phyloP scores from a whole-genome alignment of 768 basidiomycete species.

The Myochromella boudieri region DNA sequence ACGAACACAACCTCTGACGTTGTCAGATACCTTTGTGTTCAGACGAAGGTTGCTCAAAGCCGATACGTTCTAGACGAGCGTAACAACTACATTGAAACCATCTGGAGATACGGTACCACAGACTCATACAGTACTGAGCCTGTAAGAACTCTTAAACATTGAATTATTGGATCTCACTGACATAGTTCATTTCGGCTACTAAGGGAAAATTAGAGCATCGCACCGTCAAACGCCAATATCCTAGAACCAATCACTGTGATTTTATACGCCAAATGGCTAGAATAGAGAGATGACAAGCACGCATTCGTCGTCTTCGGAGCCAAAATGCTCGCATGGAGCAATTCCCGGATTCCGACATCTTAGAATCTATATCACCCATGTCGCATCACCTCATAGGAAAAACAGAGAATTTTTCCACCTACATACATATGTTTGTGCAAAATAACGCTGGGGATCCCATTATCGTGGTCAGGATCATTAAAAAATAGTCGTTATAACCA shows the following conservation, averaged over 20 bases:
- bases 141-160: slow-evolving; percentile 1
- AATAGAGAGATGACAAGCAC: slow-evolving; percentile 1
- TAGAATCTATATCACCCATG: background rate
- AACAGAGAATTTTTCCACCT: background rate
- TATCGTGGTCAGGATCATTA: background rate
- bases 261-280: background rate
- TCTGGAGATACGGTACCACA: slow-evolving; percentile 9
- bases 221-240: slow-evolving; percentile 5
- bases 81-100: slow-evolving; percentile 12
- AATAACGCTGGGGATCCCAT: background rate
- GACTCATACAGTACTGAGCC: slow-evolving; percentile 15
- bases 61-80: too few species aligned
- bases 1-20: too few species aligned
- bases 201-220: slow-evolving; percentile 15
- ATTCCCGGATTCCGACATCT: background rate
- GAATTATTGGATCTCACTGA: background rate
- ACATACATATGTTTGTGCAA: background rate
- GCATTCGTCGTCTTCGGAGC: background rate
- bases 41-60: too few species aligned
- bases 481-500: background rate
- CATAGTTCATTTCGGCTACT: too few species aligned
- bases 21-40: too few species aligned
- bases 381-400: background rate
- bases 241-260: slow-evolving; percentile 1
- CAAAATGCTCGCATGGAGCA: background rate